These are phyloP conservation scores for Globisporangium solare DNA, from an alignment of 352 stramenopile genomes.

Conservation along the genomic window DNA sequence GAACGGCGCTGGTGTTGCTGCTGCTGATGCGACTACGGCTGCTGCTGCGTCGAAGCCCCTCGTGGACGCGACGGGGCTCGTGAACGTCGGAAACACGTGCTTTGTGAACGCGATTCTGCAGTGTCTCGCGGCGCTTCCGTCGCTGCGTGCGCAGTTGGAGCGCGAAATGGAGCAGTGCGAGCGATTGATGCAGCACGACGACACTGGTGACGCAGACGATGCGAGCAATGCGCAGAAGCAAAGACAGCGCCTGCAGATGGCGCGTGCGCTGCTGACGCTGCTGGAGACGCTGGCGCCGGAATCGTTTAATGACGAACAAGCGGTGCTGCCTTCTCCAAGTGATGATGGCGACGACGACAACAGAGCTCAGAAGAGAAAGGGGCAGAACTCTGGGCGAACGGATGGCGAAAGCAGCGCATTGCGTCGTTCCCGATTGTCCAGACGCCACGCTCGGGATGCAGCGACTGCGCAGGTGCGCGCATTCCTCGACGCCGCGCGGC, in stretches of 20 bases:
- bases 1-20: background rate
- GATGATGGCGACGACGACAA: slow-evolving; percentile 2
- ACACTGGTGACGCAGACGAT: background rate
- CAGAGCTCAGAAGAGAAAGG: background rate
- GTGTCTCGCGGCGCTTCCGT: slow-evolving; percentile 43
- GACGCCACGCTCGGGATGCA: slow-evolving; percentile 3
- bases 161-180: slow-evolving; percentile 15
- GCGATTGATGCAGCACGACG: background rate
- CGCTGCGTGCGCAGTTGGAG: slow-evolving; percentile 28
- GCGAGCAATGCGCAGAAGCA: background rate
- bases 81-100: slow-evolving; percentile 73
- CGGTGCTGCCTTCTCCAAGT: background rate
- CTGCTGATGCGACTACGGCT: background rate
- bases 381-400: background rate
- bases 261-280: slow-evolving; percentile 12
- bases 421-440: background rate
- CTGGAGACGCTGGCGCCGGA: slow-evolving; percentile 8
- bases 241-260: slow-evolving; percentile 6
- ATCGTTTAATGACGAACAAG: background rate
- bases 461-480: slow-evolving; percentile 16
- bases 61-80: slow-evolving; percentile 27
- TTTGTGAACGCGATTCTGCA: slow-evolving; percentile 77
- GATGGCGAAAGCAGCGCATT: background rate
- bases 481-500: slow-evolving; percentile 33
- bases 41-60: background rate